These are phyloP conservation scores for Pulveroboletus ravenelii DNA, from an alignment of 768 basidiomycete genomes.

Conservation along the genomic window DNA sequence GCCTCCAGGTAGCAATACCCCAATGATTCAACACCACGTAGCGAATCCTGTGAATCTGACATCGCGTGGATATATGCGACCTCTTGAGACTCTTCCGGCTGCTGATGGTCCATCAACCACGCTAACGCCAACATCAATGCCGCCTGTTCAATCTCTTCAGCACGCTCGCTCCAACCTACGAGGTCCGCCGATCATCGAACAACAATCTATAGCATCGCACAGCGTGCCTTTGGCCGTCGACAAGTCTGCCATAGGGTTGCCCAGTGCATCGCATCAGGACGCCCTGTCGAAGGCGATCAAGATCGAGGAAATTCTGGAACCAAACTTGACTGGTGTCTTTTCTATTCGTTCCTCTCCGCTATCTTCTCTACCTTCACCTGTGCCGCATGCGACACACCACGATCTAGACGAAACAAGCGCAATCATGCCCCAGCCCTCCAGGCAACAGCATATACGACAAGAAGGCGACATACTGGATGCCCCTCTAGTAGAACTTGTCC, in stretches of 20 bases:
- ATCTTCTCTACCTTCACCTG: constrained; percentile 9
- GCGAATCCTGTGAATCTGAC: background rate
- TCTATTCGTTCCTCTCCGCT: constrained; percentile 17
- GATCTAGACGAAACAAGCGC: background rate
- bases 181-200: background rate
- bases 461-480: background rate
- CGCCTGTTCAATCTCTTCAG: background rate
- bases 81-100: background rate
- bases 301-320: constrained; percentile 13
- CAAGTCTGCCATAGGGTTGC: background rate
- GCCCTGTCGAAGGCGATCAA: constrained; percentile 13
- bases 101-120: background rate
- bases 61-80: constrained; percentile 12
- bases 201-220: too few relatives aligned
- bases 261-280: background rate
- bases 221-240: too few relatives aligned
- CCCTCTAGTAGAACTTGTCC: background rate
- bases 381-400: background rate
- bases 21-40: background rate
- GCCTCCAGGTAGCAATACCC: background rate
- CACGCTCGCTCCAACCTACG: background rate
- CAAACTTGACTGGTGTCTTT: constrained; percentile 3
- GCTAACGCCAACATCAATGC: background rate
- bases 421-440: background rate
- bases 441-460: background rate